These are phyloP conservation scores for Mucor velutinosus DNA, from an alignment of 371 early-diverging fungal species.

Conservation along the genomic window DNA sequence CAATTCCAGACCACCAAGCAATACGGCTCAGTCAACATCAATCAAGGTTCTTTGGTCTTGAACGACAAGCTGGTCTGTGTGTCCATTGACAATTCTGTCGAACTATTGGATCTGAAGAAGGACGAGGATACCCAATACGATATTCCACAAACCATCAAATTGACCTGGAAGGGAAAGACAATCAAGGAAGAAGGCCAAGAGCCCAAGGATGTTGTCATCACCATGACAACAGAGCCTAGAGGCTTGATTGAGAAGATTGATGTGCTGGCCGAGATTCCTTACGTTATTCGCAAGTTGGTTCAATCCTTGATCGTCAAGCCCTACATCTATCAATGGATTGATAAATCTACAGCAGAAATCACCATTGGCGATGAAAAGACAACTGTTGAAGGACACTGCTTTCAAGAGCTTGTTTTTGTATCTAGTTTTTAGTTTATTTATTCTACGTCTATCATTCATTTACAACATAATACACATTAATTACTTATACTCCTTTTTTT, in stretches of 20 bases:
- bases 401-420: conserved; percentile 70
- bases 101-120: conserved; percentile 49
- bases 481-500: neutral
- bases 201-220: conserved; percentile 63
- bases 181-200: conserved; percentile 55
- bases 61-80: conserved; percentile 71
- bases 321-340: conserved; percentile 89
- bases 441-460: neutral
- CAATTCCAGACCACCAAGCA: conserved; percentile 83
- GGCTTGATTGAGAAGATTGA: conserved; percentile 80
- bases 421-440: conserved; percentile 39
- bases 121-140: conserved; percentile 81
- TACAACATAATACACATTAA: conserved; percentile 1
- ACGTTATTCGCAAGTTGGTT: conserved; percentile 83
- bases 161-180: conserved; percentile 79
- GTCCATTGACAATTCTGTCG: conserved; percentile 71
- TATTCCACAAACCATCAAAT: conserved; percentile 71
- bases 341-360: conserved; percentile 64
- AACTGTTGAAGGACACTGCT: conserved; percentile 60
- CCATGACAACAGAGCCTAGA: conserved; percentile 61
- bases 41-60: conserved; percentile 76
- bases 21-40: conserved; percentile 69
- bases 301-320: conserved; percentile 93
- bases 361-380: conserved; percentile 69
- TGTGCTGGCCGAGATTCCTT: conserved; percentile 87